phyloP scores from a whole-genome alignment of 768 basidiomycete genomes.

The Russula emetica region DNA sequence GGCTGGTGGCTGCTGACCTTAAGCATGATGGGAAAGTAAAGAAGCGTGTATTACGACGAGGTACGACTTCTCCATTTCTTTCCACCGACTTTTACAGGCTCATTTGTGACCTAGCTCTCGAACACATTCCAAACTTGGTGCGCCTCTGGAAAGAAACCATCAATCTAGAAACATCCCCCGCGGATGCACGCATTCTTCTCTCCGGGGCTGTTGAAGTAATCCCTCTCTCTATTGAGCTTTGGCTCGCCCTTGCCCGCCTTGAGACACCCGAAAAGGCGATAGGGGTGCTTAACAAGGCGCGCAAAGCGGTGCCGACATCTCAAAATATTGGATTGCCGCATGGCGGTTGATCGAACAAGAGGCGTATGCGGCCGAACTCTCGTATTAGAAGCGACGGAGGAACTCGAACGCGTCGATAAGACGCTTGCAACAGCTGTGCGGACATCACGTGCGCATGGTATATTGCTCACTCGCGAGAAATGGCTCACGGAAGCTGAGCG shows the following conservation, averaged over 20 bases:
- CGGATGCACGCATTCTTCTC: constrained; percentile 88
- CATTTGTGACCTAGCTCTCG: constrained; percentile 59
- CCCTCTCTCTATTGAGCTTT: constrained; percentile 91
- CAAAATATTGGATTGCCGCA: constrained; percentile 99
- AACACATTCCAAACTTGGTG: constrained; percentile 96
- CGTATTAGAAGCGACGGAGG: constrained; percentile 49
- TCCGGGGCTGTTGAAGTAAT: constrained; percentile 96
- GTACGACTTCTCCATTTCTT: constrained; percentile 39
- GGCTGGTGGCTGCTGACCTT: no score
- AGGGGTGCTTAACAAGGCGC: constrained; percentile 91
- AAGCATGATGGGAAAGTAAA: constrained; percentile 83
- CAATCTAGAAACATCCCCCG: constrained; percentile 84
- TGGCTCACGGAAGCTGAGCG: constrained; percentile 95
- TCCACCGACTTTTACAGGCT: not conserved
- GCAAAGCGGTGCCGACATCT: constrained; percentile 88
- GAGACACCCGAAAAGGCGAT: constrained; percentile 91
- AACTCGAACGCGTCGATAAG: constrained; percentile 75
- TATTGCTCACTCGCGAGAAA: constrained; percentile 81
- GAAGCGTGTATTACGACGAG: constrained; percentile 90
- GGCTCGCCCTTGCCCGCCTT: constrained; percentile 96
- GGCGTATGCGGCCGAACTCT: constrained; percentile 46
- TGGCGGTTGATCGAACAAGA: constrained; percentile 89
- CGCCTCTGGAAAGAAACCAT: constrained; percentile 98
- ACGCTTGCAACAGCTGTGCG: constrained; percentile 84
- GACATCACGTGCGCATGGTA: constrained; percentile 75